Base-by-base conservation (phyloP, 106 monocot species). In the Posidonia australis region DNA sequence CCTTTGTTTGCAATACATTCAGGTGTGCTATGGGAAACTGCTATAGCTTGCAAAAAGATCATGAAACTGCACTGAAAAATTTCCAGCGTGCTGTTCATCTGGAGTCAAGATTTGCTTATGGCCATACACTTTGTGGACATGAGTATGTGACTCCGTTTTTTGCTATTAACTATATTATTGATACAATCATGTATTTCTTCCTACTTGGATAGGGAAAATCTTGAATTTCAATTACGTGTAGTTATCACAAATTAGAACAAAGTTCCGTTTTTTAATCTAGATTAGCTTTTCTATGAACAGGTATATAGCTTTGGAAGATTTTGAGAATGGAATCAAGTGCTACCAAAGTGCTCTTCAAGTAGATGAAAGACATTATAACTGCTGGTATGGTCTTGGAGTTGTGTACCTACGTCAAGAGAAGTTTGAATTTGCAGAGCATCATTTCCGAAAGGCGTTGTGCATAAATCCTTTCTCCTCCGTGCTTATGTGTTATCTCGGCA, bases 1-100 rank as follows among this genome's bases (percentile, higher is more conserved):
- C 13, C n/a, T 42, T 22, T 62, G 29, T 36, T 10, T 62, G 44
- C 20, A 44, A 42, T 44, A 9, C 19, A 20, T 77, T 58, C 62
- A 96, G 94, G 94, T 98, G 96, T 77, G 90, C 84, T 13, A 69
- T 91, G 76, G 96, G 96, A 52, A 98, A 98, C 72, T 98, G 96
- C 70, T 98, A 87, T 65, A 85, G 87, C 81, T 74, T 90, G 75
- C 82, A 83, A 77, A 98, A 90, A 69, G 96, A 98, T 74, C 96
- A 98, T 79, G 96, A 98, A 75, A 87, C 82, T 65, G 96, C 96
- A 9, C 70, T 98, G 41, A 98, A 98, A 65, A 90, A 69, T 63
- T 98, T 98, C 47, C 96, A 82, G 72, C 86, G 96, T 31, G 84
- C 98, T 4, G 84, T 88, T 51, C 87, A 98, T 62, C 64, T 98